A percentile compares a stretch with the other conserved stretches of the same genome.
Conservation (phyloP, 192 early-diverging fungal genomes). For the Gamsiella multidivaricata region DNA sequence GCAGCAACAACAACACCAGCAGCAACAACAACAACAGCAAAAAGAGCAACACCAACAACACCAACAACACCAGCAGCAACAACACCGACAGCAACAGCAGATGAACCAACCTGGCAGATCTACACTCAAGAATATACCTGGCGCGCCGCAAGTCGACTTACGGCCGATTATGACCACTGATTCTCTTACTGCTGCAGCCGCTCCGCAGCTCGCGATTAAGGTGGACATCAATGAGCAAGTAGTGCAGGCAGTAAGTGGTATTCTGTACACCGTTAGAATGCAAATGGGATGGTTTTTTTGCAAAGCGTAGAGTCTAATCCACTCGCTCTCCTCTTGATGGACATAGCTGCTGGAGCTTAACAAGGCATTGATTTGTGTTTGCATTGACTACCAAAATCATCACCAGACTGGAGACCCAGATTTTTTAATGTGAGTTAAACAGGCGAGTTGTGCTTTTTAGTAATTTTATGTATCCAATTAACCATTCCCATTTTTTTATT, state of each 20-base stretch:
- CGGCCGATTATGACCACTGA: not conserved
- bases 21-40: conserved; percentile 1
- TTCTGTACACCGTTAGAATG: no score
- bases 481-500: not conserved
- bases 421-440: conserved; percentile 19
- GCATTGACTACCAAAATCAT: conserved; percentile 44
- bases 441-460: not conserved
- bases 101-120: not conserved
- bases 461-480: not conserved
- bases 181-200: not conserved
- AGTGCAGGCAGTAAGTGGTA: conserved; percentile 32
- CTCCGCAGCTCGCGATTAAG: not conserved
- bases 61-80: conserved; percentile 4
- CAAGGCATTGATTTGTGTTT: conserved; percentile 42
- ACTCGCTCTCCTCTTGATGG: not conserved
- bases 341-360: conserved; percentile 45
- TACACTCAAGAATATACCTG: conserved; percentile 1
- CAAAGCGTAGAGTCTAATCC: not conserved
- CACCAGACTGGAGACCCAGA: conserved; percentile 27
- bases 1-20: conserved; percentile 22
- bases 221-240: conserved; percentile 40
- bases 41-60: not conserved
- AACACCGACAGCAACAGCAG: conserved; percentile 9
- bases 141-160: not conserved
- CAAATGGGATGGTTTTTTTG: not conserved